These are phyloP conservation scores for Dianthus caryophyllus DNA, from an alignment of 148 eudicot species.

Conservation along the genomic window DNA sequence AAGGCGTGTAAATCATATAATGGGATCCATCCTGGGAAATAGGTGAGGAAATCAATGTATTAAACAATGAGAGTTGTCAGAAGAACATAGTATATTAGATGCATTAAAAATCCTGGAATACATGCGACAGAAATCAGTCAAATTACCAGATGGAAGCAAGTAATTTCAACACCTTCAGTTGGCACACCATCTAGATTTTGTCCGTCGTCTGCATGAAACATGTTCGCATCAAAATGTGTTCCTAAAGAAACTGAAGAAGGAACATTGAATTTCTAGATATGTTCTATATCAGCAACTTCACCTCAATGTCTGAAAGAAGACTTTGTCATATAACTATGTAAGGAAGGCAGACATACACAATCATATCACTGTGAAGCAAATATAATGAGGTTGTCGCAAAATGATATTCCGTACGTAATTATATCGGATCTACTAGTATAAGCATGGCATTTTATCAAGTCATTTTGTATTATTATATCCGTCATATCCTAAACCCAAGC, in stretches of 20 bases:
- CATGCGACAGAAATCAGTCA: neutral
- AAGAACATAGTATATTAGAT: neutral
- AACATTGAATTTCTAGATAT: neutral
- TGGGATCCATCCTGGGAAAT: conserved; percentile 79
- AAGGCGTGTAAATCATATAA: conserved; percentile 96
- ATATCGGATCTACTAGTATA: too few species aligned
- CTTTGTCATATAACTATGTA: too few species aligned
- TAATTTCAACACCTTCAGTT: conserved; percentile 86
- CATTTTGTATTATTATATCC: too few species aligned
- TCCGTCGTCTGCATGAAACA: conserved; percentile 71
- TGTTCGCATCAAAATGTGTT: neutral
- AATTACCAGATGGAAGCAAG: conserved; percentile 94
- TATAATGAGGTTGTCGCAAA: too few species aligned
- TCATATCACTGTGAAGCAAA: too few species aligned
- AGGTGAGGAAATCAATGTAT: neutral
- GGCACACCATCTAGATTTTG: conserved; percentile 75
- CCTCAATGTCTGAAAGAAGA: too few species aligned
- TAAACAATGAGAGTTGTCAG: neutral
- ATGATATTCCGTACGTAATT: too few species aligned
- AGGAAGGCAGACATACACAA: too few species aligned
- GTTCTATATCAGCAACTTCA: too few species aligned
- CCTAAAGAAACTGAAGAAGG: neutral
- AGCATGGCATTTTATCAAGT: too few species aligned
- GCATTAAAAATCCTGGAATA: neutral
- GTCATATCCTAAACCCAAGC: too few species aligned